These are phyloP conservation scores for Atalantia buxifolia DNA, from an alignment of 345 rosid species.

Conservation along the genomic window DNA sequence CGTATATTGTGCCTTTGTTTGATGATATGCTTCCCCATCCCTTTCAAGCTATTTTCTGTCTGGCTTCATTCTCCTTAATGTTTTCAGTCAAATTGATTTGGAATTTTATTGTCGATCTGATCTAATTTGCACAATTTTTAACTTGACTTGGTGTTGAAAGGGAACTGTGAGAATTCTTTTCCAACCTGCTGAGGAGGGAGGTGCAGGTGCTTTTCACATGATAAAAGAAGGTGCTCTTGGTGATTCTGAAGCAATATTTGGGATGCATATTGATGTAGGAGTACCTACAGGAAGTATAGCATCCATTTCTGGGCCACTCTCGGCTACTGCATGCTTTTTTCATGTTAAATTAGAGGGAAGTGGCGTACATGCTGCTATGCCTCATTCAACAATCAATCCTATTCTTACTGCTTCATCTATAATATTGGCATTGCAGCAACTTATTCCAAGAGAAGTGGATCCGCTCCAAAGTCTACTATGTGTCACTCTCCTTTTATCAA, in stretches of 20 bases:
- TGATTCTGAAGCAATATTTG: slow-evolving; percentile 83
- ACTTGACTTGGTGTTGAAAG: slow-evolving; percentile 32
- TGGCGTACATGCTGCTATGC: slow-evolving; percentile 56
- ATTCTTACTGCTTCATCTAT: slow-evolving; percentile 63
- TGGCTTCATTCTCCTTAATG: neutral
- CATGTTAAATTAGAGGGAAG: slow-evolving; percentile 54
- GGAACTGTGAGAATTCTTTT: slow-evolving; percentile 86
- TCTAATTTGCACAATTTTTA: neutral
- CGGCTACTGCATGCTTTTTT: slow-evolving; percentile 57
- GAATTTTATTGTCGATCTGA: neutral
- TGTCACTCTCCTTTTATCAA: neutral
- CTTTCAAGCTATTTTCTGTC: neutral
- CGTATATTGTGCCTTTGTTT: neutral
- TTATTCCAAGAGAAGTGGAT: slow-evolving; percentile 75
- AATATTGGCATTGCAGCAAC: slow-evolving; percentile 75
- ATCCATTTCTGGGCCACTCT: slow-evolving; percentile 54
- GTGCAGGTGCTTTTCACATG: slow-evolving; percentile 86
- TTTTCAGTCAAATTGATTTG: neutral
- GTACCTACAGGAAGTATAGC: slow-evolving; percentile 58
- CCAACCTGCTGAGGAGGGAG: slow-evolving; percentile 94
- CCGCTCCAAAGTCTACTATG: slow-evolving; percentile 62
- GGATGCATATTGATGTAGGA: slow-evolving; percentile 47
- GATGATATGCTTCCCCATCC: neutral
- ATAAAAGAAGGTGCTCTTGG: slow-evolving; percentile 83
- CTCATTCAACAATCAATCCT: slow-evolving; percentile 58